Evolutionary conservation across 495 filamentous ascomycete species (phyloP).

Genomic region (Penicillium coffeae): DNA sequence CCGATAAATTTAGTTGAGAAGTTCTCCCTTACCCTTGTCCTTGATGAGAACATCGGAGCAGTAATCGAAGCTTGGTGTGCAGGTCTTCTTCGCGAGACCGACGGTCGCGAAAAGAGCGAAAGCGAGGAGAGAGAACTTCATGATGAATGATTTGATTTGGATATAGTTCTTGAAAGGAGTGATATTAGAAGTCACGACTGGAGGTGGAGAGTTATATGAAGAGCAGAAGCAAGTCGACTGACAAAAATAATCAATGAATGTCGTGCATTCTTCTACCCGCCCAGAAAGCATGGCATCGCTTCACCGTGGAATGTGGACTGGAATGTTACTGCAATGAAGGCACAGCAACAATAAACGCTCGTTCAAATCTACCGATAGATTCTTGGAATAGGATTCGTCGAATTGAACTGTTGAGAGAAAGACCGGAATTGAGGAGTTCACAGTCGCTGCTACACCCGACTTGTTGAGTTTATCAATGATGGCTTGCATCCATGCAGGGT

Average conservation of each 20-base stretch:
- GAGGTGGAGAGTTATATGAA: too few species aligned
- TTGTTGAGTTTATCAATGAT: too few species aligned
- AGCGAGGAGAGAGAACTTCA: constrained; percentile 27
- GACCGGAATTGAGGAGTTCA: too few species aligned
- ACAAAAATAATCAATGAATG: constrained; percentile 5
- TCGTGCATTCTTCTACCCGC: constrained; percentile 11
- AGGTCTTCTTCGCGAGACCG: constrained; percentile 30
- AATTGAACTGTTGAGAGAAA: too few species aligned
- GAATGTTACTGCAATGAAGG: constrained; percentile 24
- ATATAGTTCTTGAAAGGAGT: too few species aligned
- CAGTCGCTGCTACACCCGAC: too few species aligned
- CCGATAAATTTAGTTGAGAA: not conserved
- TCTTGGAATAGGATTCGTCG: too few species aligned
- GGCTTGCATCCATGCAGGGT: too few species aligned
- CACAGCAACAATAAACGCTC: constrained; percentile 6
- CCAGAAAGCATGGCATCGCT: constrained; percentile 12
- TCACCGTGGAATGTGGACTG: constrained; percentile 17
- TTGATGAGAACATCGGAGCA: constrained; percentile 31
- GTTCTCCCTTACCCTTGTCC: constrained; percentile 26
- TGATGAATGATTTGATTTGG: constrained; percentile 11
- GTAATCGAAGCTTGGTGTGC: constrained; percentile 42
- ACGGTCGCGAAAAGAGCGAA: constrained; percentile 23
- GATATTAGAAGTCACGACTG: too few species aligned
- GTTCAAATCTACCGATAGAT: not conserved
- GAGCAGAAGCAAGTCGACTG: too few species aligned